Evolutionary conservation across 2,329 filamentous ascomycete genomes (phyloP).

Genomic region (Penicillium brasilianum): DNA sequence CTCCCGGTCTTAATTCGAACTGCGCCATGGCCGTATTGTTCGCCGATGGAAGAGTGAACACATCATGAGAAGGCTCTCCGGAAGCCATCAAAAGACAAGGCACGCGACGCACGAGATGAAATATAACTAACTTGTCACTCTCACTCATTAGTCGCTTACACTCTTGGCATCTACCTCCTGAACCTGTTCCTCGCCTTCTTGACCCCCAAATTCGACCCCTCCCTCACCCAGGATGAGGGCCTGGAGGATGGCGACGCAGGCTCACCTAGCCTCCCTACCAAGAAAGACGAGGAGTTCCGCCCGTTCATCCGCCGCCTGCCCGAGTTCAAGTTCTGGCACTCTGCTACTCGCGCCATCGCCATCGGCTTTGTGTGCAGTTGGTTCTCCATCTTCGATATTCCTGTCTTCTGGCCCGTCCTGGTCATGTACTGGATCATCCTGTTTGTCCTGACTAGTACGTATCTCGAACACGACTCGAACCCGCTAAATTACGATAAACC

Average conservation of each 20-base stretch:
- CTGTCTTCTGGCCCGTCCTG: constrained; percentile 98
- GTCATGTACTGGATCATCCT: constrained; percentile 99
- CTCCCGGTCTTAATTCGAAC: neutral
- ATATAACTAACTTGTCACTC: constrained; percentile 14
- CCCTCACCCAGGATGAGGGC: constrained; percentile 90
- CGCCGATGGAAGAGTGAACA: neutral
- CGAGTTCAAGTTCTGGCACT: constrained; percentile 99
- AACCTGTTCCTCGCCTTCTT: constrained; percentile 99
- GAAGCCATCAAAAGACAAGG: neutral
- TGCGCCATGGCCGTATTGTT: neutral
- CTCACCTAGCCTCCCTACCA: constrained; percentile 76
- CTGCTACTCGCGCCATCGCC: constrained; percentile 82
- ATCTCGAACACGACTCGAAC: constrained; percentile 9
- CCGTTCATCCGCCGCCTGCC: constrained; percentile 95
- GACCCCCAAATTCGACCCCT: constrained; percentile 97
- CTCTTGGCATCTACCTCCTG: constrained; percentile 96
- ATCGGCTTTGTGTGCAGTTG: constrained; percentile 88
- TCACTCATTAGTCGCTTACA: constrained; percentile 77
- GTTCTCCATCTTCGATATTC: constrained; percentile 93
- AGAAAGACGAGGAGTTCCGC: constrained; percentile 95
- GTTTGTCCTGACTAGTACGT: constrained; percentile 91
- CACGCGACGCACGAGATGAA: constrained; percentile 2
- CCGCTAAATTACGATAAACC: neutral
- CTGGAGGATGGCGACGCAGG: constrained; percentile 88
- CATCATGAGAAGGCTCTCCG: neutral